Percentiles rank a stretch among this genome's conserved stretches.
phyloP scores from a whole-genome alignment of 73 alveolate genomes.

The Tetrahymena borealis region DNA sequence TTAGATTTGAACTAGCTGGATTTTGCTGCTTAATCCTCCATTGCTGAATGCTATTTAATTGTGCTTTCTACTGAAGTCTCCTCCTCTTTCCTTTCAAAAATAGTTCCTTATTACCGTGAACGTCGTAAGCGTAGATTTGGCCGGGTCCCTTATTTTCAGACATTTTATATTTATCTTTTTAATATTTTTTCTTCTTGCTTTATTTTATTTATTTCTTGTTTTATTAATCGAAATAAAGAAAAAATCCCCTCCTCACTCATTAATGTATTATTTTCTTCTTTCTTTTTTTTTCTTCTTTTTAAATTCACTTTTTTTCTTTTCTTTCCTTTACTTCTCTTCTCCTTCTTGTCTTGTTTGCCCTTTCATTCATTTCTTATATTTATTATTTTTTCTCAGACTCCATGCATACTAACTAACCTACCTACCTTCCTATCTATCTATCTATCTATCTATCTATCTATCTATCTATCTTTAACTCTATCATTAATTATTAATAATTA shows the following conservation, averaged over 20 bases:
- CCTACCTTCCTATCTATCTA: background rate
- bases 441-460: no score
- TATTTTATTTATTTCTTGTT: background rate
- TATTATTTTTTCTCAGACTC: background rate
- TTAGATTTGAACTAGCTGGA: no score
- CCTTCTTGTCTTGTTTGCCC: background rate
- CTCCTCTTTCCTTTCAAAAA: background rate
- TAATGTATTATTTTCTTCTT: background rate
- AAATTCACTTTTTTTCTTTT: background rate
- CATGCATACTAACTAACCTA: no score
- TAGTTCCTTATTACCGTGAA: background rate
- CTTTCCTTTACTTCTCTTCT: background rate
- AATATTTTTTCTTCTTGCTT: background rate
- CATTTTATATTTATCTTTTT: background rate
- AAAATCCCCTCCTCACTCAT: background rate
- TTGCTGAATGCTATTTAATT: background rate
- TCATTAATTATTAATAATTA: no score
- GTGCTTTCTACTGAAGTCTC: background rate
- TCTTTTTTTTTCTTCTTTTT: background rate
- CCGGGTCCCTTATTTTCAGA: slow-evolving; percentile 1
- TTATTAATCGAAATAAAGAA: background rate
- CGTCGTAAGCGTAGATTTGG: background rate
- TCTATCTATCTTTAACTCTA: no score
- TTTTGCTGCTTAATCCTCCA: no score
- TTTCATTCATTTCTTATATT: background rate